Conservation (phyloP, 345 rosid species). For the Cardamine occulta region DNA sequence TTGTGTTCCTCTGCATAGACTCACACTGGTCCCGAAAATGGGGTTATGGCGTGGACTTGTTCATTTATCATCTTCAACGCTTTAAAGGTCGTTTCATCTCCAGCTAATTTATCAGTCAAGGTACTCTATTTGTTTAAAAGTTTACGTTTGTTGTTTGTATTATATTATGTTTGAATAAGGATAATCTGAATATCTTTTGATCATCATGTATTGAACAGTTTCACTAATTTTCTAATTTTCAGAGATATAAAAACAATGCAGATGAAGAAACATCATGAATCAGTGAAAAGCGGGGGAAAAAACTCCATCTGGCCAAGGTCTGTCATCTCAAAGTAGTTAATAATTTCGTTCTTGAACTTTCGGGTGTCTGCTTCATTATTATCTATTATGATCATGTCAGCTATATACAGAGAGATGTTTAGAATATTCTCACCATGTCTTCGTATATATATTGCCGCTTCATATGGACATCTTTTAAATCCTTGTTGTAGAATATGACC, state of each 20-base stretch:
- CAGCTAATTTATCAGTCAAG: not conserved
- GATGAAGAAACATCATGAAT: no score
- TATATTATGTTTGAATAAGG: not conserved
- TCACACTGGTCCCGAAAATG: conserved; percentile 18
- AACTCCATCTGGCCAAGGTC: not conserved
- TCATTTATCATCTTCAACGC: not conserved
- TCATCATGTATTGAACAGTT: no score
- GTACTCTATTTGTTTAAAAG: not conserved
- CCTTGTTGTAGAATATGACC: no score
- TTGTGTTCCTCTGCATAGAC: conserved; percentile 18
- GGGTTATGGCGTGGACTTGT: not conserved
- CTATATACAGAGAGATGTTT: not conserved
- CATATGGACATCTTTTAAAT: not conserved
- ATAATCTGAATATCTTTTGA: not conserved
- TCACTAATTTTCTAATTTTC: no score
- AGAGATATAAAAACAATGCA: no score
- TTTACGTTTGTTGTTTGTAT: not conserved
- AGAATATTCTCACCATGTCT: not conserved
- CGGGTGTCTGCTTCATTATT: not conserved
- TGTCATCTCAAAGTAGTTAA: not conserved
- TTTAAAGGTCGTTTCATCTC: no score
- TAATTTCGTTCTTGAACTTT: no score
- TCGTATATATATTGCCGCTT: not conserved
- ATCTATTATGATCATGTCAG: no score
- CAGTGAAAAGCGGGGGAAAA: no score